Conservation (phyloP, 139 green algal genomes). For the Chlorella vulgaris region DNA sequence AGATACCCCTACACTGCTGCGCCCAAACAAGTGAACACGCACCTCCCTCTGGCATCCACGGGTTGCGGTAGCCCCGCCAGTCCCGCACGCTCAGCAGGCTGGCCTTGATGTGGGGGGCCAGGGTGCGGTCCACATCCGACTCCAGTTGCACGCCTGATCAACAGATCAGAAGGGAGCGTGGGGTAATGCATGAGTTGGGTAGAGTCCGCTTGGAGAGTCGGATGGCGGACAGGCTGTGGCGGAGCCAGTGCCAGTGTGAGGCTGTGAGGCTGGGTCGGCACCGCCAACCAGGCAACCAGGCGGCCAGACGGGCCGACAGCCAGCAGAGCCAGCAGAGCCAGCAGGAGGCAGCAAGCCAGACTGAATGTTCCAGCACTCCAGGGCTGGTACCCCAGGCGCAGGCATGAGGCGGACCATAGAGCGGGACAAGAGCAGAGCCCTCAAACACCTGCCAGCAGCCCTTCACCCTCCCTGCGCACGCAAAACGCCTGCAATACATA, state of each 20-base stretch:
- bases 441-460: background rate
- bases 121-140: conserved; percentile 52
- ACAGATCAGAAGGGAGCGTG: no score
- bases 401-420: no score
- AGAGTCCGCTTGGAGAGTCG: background rate
- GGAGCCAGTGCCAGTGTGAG: background rate
- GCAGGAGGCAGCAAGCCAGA: no score
- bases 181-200: no score
- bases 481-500: no score
- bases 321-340: background rate
- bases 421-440: no score
- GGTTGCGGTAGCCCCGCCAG: conserved; percentile 90
- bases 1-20: background rate
- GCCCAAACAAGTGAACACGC: background rate
- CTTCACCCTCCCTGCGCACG: no score
- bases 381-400: no score
- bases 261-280: background rate
- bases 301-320: background rate
- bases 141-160: conserved; percentile 46
- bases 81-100: conserved; percentile 57
- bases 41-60: conserved; percentile 86
- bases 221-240: background rate
- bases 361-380: no score
- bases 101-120: conserved; percentile 47
- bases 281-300: background rate